Evolutionary conservation across 1,139 yeast genomes (phyloP).

Genomic region (Kurtzmaniella quercitrusa): DNA sequence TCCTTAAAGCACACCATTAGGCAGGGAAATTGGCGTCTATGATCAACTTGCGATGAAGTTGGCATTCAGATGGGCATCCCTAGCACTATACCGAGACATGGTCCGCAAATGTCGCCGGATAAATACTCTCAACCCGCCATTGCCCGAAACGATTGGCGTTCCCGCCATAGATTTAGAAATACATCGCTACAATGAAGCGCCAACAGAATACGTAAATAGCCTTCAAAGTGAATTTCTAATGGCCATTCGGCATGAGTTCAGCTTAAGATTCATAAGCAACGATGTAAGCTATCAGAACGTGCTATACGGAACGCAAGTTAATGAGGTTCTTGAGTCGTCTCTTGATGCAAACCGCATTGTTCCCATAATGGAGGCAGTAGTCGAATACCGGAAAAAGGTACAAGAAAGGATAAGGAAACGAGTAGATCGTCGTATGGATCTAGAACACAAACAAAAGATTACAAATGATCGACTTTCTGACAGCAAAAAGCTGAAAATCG

Average conservation of each 20-base stretch:
- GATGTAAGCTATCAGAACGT: neutral
- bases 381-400: neutral
- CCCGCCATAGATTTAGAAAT: constrained; percentile 2
- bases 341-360: neutral
- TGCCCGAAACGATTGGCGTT: neutral
- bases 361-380: neutral
- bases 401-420: neutral
- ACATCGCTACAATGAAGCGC: constrained; percentile 1
- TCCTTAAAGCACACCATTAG: neutral
- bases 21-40: neutral
- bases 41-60: neutral
- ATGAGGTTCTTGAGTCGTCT: neutral
- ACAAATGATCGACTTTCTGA: constrained; percentile 1
- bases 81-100: neutral
- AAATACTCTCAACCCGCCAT: neutral
- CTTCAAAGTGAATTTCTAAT: neutral
- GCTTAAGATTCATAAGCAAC: neutral
- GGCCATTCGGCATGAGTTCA: neutral
- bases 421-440: neutral
- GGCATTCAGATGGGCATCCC: neutral
- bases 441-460: neutral
- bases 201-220: neutral
- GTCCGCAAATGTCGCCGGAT: neutral
- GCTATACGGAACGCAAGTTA: neutral
- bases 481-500: constrained; percentile 5